Evolutionary conservation across 352 stramenopile species (phyloP), one percentile per base, ranked within the genome.

Genomic region (Phytophthora brassicae): DNA sequence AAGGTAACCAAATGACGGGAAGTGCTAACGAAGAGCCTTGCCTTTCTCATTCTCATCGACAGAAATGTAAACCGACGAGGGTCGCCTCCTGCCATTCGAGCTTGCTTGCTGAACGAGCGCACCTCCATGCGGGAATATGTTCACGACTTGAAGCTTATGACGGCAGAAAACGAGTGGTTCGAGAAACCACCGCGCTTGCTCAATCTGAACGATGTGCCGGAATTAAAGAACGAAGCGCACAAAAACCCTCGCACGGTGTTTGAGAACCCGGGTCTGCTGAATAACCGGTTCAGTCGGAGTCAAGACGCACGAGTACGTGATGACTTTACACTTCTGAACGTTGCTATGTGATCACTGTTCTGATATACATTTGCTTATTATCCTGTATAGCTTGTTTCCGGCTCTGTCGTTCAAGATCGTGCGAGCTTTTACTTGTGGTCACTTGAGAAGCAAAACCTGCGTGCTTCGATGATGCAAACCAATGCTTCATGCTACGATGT

Each of bases 91-190:
- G 86, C 88, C 7, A 94, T 94, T 41, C 85, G 87, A 6, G 85
- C 84, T 3, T 95, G 85, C 23, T 58, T 95, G 26, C 57, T 94
- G 52, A 92, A 85, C 61, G 87, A 95, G 29, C 82, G 82, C 44
- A 94, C 84, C 11, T 92, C 86, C 3, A 89, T 95, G 75, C 85
- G 84, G 13, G 85, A 95, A 65, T 95, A 95, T 31, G 81, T 94
- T 24, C 74, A 85, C 44, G 86, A 94, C 73, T 64, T 95, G 42
- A 89, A 89, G 42, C 65, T 77, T 20, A 92, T 95, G 77, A 74
- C 81, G 20, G 64, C 72, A 12, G 87, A 95, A 39, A 74, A 81
- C 38, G 81, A 86, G 50, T 90, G 81, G 77, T 77, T 95, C 23
- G 60, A 83, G n/a, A 70, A 77, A 36, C 62, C 57, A 8, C 73